Percentiles rank a stretch among this genome's conserved stretches.
phyloP scores from a whole-genome alignment of 352 stramenopile genomes.

The Globisporangium uncinulatum region DNA sequence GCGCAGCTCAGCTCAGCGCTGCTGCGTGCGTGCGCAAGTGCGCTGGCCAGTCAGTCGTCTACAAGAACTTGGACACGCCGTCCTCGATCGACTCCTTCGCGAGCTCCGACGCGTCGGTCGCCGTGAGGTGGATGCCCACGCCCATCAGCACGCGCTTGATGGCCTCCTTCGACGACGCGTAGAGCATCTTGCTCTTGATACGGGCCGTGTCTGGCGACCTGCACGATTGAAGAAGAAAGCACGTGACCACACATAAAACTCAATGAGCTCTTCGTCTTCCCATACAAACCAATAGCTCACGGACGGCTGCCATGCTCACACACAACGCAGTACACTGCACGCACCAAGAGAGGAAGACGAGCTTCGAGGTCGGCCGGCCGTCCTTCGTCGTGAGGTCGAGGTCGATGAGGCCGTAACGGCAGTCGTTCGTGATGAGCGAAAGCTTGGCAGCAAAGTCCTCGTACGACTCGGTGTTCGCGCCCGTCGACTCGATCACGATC shows the following conservation, averaged over 20 bases:
- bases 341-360: conserved; percentile 91
- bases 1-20: too few species aligned
- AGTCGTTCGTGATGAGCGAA: conserved; percentile 65
- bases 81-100: conserved; percentile 74
- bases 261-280: too few species aligned
- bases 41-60: conserved; percentile 22
- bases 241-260: background rate
- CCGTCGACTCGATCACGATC: conserved; percentile 91
- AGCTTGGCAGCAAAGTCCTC: conserved; percentile 86
- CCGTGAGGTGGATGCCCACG: conserved; percentile 94
- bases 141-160: conserved; percentile 93
- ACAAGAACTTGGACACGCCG: conserved; percentile 86
- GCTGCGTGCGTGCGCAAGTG: too few species aligned
- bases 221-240: background rate
- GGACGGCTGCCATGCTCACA: background rate
- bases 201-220: conserved; percentile 90
- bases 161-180: conserved; percentile 92
- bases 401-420: conserved; percentile 88
- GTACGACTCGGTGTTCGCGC: conserved; percentile 71
- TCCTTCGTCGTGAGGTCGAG: conserved; percentile 88
- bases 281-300: background rate
- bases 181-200: conserved; percentile 95
- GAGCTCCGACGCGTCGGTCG: conserved; percentile 89
- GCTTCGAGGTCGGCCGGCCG: conserved; percentile 84
- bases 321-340: conserved; percentile 1